Evolutionary conservation across 2,329 filamentous ascomycete species (phyloP).

Genomic region (Fusarium xylarioides): DNA sequence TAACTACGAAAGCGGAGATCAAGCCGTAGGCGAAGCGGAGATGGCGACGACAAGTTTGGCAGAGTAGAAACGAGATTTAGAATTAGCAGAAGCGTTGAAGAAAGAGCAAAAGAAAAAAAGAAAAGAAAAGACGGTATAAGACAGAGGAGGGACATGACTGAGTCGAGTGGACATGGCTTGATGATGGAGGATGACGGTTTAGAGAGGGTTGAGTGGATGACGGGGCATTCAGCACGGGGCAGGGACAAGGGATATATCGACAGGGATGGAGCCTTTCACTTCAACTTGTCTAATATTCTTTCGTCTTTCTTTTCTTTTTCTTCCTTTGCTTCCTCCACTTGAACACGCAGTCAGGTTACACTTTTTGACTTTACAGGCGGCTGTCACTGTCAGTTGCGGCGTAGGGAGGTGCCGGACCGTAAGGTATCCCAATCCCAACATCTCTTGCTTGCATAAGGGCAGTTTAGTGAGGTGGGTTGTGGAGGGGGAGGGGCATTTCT

Average conservation of each 20-base stretch:
- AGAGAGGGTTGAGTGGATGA: slow-evolving; percentile 33
- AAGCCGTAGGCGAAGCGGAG: slow-evolving; percentile 17
- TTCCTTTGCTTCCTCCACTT: slow-evolving; percentile 16
- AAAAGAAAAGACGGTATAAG: slow-evolving; percentile 13
- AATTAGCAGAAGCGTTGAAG: not conserved
- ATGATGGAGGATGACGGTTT: slow-evolving; percentile 30
- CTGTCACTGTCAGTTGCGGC: slow-evolving; percentile 38
- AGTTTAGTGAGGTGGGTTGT: not conserved
- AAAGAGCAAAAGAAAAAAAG: not conserved
- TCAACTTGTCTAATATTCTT: slow-evolving; percentile 13
- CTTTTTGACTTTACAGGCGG: not conserved
- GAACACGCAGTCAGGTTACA: not conserved
- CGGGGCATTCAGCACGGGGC: slow-evolving; percentile 42
- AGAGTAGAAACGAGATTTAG: not conserved
- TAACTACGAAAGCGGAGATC: slow-evolving; percentile 21
- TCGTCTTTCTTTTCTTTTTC: slow-evolving; percentile 32
- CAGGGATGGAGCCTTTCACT: slow-evolving; percentile 27
- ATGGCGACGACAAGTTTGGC: slow-evolving; percentile 2
- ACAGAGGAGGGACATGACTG: not conserved
- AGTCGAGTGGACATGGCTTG: slow-evolving; percentile 12
- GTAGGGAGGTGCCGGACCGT: slow-evolving; percentile 16
- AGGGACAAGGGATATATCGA: slow-evolving; percentile 37
- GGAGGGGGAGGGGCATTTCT: slow-evolving; percentile 1
- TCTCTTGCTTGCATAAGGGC: not conserved
- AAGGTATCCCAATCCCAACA: not conserved